Evolutionary conservation across 371 early-diverging fungal genomes (phyloP), one percentile per base, ranked within the genome.

Genomic region (Lichtheimia corymbifera): DNA sequence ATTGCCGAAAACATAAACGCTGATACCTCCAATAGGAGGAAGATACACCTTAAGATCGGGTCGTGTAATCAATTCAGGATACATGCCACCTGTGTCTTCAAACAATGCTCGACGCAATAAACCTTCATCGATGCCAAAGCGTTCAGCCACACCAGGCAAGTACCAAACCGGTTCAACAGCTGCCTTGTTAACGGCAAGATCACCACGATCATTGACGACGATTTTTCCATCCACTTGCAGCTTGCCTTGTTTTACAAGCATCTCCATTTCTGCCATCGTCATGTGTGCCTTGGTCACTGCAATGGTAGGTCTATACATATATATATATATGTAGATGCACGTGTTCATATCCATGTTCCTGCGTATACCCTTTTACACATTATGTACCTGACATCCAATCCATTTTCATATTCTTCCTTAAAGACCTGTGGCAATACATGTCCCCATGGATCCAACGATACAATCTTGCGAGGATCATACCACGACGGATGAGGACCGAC

Each of bases 141-240:
- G 84, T 51, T 86, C 79, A 24, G 97, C 97, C 0, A 97, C 93
- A 3, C 97, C 97, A 5, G 97, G 97, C 6, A 97, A 77, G 61
- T 88, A 90, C 97, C 97, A 97, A 5, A 97, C 97, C n/a, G 97
- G 97, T 65, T 97, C 97, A 11, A 95, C 86, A 5, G 97, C 97
- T 15, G 93, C 97, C 72, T 97, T 97, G 60, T 88, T 87, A 4
- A 96, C 97, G 64, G 91, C 89, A 53, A 96, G 71, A 58, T 97
- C 93, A 14, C 96, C 97, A 15, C 72, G 68, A 14, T 83, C 75
- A 57, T 90, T 91, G 5, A 93, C 76, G 1, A 96, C 91, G 20
- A 95, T 77, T 50, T 89, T 89, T 53, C 94, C 94, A 68, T 97
- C 97, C 2, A 92, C 86, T 12, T 63, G 59, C 45, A 97, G 62